phyloP scores from a whole-genome alignment of 164 flowering plant species.

The Tinospora cordifolia region DNA sequence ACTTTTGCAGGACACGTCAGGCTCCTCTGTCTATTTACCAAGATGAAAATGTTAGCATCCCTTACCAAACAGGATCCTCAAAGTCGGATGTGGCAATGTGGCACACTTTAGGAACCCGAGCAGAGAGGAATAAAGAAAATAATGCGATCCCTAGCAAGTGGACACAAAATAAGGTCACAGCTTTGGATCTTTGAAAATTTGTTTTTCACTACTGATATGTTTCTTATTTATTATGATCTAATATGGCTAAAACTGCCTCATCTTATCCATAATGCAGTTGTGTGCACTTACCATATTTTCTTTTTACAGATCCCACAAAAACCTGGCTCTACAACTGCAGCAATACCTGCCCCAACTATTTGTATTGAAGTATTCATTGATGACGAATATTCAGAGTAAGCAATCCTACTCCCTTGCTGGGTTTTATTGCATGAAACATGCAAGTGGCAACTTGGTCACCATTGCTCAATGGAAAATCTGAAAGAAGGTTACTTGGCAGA shows the following conservation, averaged over 20 bases:
- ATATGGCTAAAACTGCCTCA: neutral
- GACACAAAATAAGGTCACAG: conserved; percentile 62
- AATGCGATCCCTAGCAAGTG: conserved; percentile 67
- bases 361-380: conserved; percentile 78
- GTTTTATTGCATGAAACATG: neutral
- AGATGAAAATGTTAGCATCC: conserved; percentile 27
- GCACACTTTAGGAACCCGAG: conserved; percentile 57
- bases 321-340: conserved; percentile 33
- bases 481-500: too few species aligned
- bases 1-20: conserved; percentile 24
- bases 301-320: conserved; percentile 54
- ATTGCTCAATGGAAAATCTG: neutral
- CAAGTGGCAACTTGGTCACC: too few species aligned
- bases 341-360: conserved; percentile 31
- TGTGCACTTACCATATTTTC: neutral
- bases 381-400: conserved; percentile 74
- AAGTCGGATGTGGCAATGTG: conserved; percentile 40
- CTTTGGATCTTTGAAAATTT: neutral
- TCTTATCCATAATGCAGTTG: neutral
- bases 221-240: neutral
- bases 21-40: conserved; percentile 46
- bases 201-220: neutral
- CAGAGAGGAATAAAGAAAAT: conserved; percentile 87
- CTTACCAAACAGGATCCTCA: conserved; percentile 27
- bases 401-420: neutral